A percentile compares a stretch with the other conserved stretches of the same genome.
Evolutionary conservation across 192 early-diverging fungal genomes (phyloP).

Genomic region (Spizellomyces sp.): DNA sequence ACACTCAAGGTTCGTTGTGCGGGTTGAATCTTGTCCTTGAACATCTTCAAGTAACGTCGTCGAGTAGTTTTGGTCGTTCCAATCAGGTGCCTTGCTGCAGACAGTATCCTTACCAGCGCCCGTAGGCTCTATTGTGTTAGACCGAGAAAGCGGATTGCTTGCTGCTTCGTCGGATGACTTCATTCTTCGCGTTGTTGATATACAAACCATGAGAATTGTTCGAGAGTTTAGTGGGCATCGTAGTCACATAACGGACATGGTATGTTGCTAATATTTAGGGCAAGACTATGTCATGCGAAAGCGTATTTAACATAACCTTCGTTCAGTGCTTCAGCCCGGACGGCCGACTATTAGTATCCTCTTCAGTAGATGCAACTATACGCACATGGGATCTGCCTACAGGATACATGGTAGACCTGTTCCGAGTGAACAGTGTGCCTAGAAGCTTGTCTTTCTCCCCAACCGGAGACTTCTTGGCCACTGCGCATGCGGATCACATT

Average conservation of each 20-base stretch:
- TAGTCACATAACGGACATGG: conserved; percentile 86
- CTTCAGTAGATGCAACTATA: conserved; percentile 82
- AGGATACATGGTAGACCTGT: conserved; percentile 84
- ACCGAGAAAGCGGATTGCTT: conserved; percentile 75
- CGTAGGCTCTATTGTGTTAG: conserved; percentile 62
- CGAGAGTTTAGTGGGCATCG: conserved; percentile 88
- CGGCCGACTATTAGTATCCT: conserved; percentile 86
- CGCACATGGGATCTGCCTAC: conserved; percentile 97
- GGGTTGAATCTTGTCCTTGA: background rate
- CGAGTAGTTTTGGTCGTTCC: conserved; percentile 83
- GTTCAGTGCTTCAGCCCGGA: conserved; percentile 84
- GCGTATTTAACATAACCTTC: background rate
- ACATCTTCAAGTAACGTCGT: background rate
- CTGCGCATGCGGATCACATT: conserved; percentile 87
- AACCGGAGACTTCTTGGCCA: conserved; percentile 88
- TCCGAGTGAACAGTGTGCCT: conserved; percentile 72
- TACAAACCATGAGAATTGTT: conserved; percentile 77
- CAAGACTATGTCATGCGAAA: conserved; percentile 1
- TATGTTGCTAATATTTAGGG: conserved; percentile 38
- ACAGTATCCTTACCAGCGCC: conserved; percentile 70
- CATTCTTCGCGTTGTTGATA: conserved; percentile 84
- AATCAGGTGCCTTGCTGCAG: conserved; percentile 60
- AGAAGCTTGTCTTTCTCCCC: conserved; percentile 90
- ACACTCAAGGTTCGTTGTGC: conserved; percentile 64
- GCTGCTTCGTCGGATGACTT: conserved; percentile 88